Conservation (phyloP, 768 basidiomycete genomes). For the Serpula lacrymans region DNA sequence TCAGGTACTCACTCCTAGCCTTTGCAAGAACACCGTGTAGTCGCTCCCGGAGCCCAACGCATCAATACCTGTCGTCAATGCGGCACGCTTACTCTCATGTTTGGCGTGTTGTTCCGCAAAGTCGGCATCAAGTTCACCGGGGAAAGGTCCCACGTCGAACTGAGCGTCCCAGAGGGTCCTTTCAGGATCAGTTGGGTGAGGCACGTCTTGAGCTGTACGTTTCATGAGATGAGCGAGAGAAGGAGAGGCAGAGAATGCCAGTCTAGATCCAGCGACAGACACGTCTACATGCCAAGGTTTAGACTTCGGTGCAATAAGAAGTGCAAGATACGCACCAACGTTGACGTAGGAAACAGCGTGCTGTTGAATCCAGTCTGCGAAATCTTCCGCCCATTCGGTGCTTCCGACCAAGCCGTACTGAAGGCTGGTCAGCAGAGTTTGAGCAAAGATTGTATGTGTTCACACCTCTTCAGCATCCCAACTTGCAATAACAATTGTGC, state of each 20-base stretch:
- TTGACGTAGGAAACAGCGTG: constrained; percentile 88
- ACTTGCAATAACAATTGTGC: constrained; percentile 72
- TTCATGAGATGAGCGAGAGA: constrained; percentile 60
- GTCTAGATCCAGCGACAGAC: constrained; percentile 56
- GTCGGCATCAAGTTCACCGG: constrained; percentile 39
- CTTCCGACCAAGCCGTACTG: constrained; percentile 75
- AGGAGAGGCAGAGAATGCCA: constrained; percentile 50
- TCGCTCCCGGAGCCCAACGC: constrained; percentile 88
- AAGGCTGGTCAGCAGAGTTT: background rate
- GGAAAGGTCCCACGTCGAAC: constrained; percentile 50
- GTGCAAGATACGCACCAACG: constrained; percentile 53
- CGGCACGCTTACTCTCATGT: constrained; percentile 17
- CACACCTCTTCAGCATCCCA: constrained; percentile 77
- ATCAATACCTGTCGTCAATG: constrained; percentile 36
- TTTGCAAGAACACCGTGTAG: constrained; percentile 88
- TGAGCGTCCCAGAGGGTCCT: constrained; percentile 60
- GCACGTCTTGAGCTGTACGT: constrained; percentile 48
- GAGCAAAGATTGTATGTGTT: background rate
- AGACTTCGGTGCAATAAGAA: constrained; percentile 1
- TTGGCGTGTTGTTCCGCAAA: constrained; percentile 36
- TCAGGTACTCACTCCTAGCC: constrained; percentile 58
- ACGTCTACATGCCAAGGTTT: constrained; percentile 35
- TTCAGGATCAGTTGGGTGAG: constrained; percentile 50
- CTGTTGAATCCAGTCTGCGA: constrained; percentile 71
- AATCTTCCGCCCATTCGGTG: constrained; percentile 95